Conservation (phyloP, 148 eudicot genomes). For the Cornus controversa region DNA sequence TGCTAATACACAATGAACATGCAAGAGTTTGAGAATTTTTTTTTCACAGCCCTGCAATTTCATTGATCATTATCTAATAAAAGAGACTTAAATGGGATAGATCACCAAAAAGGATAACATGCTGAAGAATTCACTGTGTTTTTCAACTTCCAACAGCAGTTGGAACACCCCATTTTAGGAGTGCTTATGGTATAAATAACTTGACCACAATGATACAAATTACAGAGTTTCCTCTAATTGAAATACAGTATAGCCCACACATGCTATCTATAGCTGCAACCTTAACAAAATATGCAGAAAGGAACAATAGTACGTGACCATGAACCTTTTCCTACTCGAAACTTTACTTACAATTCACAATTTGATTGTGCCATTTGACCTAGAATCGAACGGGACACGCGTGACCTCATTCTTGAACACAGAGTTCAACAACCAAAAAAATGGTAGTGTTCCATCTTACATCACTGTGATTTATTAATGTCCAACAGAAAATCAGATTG, state of each 20-base stretch:
- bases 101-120: background rate
- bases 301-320: background rate
- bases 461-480: constrained; percentile 16
- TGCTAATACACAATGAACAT: background rate
- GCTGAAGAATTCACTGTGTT: background rate
- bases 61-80: background rate
- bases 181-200: background rate
- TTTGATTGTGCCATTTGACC: background rate
- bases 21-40: background rate
- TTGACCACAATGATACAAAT: background rate
- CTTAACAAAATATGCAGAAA: background rate
- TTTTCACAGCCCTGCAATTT: background rate
- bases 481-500: constrained; percentile 25
- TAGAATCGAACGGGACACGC: background rate
- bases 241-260: background rate
- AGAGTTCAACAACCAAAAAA: background rate
- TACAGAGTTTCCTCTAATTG: background rate
- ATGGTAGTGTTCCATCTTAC: background rate
- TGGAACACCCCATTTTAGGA: background rate
- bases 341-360: constrained; percentile 6
- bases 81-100: background rate
- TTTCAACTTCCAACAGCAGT: background rate
- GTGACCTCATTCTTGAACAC: background rate
- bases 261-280: background rate
- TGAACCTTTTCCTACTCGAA: constrained; percentile 7